Conservation (phyloP, 192 early-diverging fungal genomes). For the Spinellus fusiger region DNA sequence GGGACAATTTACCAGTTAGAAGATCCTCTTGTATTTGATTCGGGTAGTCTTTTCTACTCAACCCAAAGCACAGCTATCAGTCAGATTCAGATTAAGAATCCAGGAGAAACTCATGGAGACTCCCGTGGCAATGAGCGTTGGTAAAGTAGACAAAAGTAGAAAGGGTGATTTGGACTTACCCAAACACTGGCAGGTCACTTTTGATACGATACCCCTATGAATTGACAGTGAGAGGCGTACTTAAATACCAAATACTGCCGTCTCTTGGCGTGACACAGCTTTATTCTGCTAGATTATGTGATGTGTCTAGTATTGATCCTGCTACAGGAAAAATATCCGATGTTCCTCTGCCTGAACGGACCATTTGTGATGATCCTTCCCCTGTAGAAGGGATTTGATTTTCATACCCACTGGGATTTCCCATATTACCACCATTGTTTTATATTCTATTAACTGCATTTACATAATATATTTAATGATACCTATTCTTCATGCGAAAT, state of each 20-base stretch:
- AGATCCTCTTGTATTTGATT: constrained; percentile 23
- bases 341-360: constrained; percentile 4
- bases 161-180: background rate
- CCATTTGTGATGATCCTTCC: constrained; percentile 28
- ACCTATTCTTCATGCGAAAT: too few relatives aligned
- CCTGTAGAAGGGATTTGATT: constrained; percentile 9
- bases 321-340: constrained; percentile 24
- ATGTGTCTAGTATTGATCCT: constrained; percentile 25
- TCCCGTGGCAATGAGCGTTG: constrained; percentile 31
- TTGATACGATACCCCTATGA: constrained; percentile 32
- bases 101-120: constrained; percentile 21
- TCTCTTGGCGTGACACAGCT: constrained; percentile 4
- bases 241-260: constrained; percentile 24
- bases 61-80: constrained; percentile 13
- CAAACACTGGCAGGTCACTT: constrained; percentile 13
- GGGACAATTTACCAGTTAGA: constrained; percentile 32
- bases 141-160: constrained; percentile 2
- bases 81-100: constrained; percentile 30
- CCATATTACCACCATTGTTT: background rate
- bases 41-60: constrained; percentile 18
- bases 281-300: constrained; percentile 21
- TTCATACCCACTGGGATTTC: background rate
- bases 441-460: background rate
- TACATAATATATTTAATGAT: too few relatives aligned
- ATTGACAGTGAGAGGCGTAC: constrained; percentile 26